Conservation (phyloP, 2,329 filamentous ascomycete species). For the Pseudogymnoascus sp. region DNA sequence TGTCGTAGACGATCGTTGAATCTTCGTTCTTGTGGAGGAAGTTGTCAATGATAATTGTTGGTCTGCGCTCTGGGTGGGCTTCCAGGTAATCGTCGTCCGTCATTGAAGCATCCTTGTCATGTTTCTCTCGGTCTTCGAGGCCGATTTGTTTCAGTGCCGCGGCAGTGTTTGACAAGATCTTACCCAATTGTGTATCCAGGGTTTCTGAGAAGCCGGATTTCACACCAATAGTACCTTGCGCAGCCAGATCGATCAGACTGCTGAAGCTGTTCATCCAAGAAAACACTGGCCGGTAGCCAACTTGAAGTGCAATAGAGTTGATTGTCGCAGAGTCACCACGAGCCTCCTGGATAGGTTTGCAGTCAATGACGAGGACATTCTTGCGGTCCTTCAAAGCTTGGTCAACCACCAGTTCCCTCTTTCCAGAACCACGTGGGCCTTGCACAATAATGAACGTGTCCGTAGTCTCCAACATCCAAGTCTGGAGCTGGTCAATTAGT, state of each 20-base stretch:
- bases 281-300: constrained; percentile 89
- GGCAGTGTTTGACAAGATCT: constrained; percentile 80
- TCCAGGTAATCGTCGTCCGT: constrained; percentile 83
- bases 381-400: constrained; percentile 69
- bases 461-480: constrained; percentile 78
- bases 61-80: constrained; percentile 73
- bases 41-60: constrained; percentile 85
- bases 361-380: constrained; percentile 80
- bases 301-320: constrained; percentile 66
- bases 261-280: constrained; percentile 94
- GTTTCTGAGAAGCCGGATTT: constrained; percentile 94
- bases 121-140: constrained; percentile 58
- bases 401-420: constrained; percentile 78
- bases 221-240: constrained; percentile 86
- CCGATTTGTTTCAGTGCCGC: constrained; percentile 71
- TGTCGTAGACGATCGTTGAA: constrained; percentile 60
- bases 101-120: constrained; percentile 63
- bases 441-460: constrained; percentile 93
- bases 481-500: constrained; percentile 72
- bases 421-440: constrained; percentile 84
- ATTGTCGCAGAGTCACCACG: constrained; percentile 83
- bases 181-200: constrained; percentile 76
- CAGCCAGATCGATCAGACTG: constrained; percentile 83
- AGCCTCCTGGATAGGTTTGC: constrained; percentile 86
- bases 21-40: constrained; percentile 75